These are phyloP conservation scores for Colletotrichum graminicola DNA, from an alignment of 2,329 filamentous ascomycete genomes.

Conservation along the genomic window DNA sequence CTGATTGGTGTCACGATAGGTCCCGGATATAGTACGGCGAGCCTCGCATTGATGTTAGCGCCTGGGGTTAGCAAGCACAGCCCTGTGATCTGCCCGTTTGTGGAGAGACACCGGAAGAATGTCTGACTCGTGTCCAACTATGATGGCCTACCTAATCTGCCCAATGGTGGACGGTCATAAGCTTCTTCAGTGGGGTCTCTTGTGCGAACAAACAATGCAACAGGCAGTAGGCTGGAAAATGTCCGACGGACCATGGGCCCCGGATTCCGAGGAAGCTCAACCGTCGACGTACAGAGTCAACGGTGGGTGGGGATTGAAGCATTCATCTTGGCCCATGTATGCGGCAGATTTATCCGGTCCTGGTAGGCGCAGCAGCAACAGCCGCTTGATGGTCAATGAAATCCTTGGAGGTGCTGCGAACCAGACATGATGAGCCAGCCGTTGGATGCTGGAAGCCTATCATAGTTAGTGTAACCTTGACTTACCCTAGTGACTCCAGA, in stretches of 20 bases:
- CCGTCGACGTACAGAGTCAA: neutral
- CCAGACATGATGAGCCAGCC: no score
- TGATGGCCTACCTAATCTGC: neutral
- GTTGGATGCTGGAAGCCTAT: no score
- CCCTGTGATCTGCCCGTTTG: neutral
- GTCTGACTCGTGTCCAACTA: slow-evolving; percentile 2
- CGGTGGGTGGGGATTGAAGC: no score
- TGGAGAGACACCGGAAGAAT: neutral
- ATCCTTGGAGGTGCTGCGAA: no score
- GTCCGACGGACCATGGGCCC: neutral
- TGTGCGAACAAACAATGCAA: neutral
- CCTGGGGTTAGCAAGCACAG: neutral
- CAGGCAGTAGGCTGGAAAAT: neutral
- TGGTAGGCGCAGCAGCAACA: neutral
- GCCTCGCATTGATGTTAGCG: neutral
- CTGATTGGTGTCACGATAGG: neutral
- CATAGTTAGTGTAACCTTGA: no score
- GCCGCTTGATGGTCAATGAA: no score
- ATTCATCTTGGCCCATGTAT: neutral
- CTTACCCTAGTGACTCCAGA: no score
- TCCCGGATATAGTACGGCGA: neutral
- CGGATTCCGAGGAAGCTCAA: neutral
- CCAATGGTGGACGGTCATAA: neutral
- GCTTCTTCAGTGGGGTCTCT: neutral
- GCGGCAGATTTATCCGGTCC: neutral